These are phyloP conservation scores for Jackrogersella multiformis DNA, from an alignment of 495 filamentous ascomycete species.

Conservation along the genomic window DNA sequence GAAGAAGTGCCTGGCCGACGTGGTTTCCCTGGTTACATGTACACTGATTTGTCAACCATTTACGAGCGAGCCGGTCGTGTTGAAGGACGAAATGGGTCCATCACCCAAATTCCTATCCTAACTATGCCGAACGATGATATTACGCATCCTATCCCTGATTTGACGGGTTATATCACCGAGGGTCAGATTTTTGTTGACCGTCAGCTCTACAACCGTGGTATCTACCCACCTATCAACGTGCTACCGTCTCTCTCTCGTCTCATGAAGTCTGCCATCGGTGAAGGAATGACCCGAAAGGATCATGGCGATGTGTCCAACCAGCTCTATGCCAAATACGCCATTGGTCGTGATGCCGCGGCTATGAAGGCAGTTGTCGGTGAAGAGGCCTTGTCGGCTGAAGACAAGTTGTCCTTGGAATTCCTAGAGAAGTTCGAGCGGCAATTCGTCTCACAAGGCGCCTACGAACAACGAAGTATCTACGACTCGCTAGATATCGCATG, in stretches of 20 bases:
- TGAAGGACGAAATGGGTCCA: conserved; percentile 94
- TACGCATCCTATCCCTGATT: conserved; percentile 97
- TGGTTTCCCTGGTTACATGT: conserved; percentile 99
- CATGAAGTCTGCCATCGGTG: conserved; percentile 99
- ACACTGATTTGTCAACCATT: conserved; percentile 99
- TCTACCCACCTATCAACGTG: conserved; percentile 99
- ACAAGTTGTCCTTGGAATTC: conserved; percentile 98
- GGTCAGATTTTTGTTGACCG: conserved; percentile 98
- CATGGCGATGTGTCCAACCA: conserved; percentile 99
- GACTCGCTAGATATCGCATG: conserved; percentile 96
- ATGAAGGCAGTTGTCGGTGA: conserved; percentile 99
- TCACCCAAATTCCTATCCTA: conserved; percentile 98
- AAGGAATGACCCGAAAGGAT: conserved; percentile 93
- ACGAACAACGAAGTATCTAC: conserved; percentile 87
- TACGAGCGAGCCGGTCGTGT: conserved; percentile 99
- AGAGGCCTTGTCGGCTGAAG: conserved; percentile 92
- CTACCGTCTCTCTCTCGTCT: conserved; percentile 97
- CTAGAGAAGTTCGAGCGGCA: conserved; percentile 95
- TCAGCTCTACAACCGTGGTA: conserved; percentile 91
- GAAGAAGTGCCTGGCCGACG: conserved; percentile 99
- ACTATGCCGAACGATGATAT: conserved; percentile 99
- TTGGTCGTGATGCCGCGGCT: conserved; percentile 94
- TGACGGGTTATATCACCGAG: conserved; percentile 99
- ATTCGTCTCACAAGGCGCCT: conserved; percentile 91
- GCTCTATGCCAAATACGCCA: conserved; percentile 99